Evolutionary conservation across 805 yeast genomes (phyloP), one percentile per base, ranked within the genome.

Genomic region (Dipodascus albidus): DNA sequence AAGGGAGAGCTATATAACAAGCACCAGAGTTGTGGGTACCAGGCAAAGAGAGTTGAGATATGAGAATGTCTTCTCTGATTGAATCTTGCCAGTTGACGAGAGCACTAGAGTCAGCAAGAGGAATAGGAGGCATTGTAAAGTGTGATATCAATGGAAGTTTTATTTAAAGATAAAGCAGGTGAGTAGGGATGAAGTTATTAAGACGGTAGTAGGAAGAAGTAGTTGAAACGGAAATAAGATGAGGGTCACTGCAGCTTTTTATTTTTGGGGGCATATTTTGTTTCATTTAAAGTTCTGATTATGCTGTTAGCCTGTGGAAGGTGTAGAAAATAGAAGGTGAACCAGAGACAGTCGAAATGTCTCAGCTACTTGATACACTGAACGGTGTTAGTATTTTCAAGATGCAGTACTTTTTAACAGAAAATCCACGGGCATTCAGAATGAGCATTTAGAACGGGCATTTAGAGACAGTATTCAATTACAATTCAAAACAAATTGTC

Each of bases 21-120:
- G 91, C 91, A 14, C 85, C 87, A 47, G 87, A 75, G 64, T 85
- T 85, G 69, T 85, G 93, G n/a, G 91, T 85, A n/a, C 93, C 93
- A 8, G 91, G 89, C 51, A 85, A 71, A 0, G 90, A 72, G 52
- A 85, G 71, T 54, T 74, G 69, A 2, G 83, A 72, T 35, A 85
- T 56, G 44, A 62, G 62, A 20, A 75, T 69, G 64, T 79, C 71
- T 62, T 82, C 86, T 52, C 70, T 66, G 54, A 83, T 62, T 9
- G 74, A 72, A 33, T 67, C 63, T 71, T 81, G 67, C 93, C 91
- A 85, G 27, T 62, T 53, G 44, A 51, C 54, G 50, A 55, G 53
- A 50, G 51, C 53, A 19, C 44, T 38, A 19, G 44, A 38, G 44
- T 38, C 44, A 3, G 44, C 44, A 19, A 38, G n/a, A 77, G 75